phyloP scores from a whole-genome alignment of 768 basidiomycete species.

The Suillus discolor region DNA sequence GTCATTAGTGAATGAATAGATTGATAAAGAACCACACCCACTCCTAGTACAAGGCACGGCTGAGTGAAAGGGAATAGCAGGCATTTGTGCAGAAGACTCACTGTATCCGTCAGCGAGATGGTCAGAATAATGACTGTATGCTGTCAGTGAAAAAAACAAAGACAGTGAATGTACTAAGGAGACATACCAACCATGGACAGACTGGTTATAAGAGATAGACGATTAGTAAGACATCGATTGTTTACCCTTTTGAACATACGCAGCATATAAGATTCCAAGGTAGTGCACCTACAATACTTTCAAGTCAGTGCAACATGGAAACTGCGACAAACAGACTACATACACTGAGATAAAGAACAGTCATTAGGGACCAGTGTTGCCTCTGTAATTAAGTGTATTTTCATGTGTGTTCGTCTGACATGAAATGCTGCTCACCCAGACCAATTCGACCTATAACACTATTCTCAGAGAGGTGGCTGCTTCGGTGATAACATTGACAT shows the following conservation, averaged over 20 bases:
- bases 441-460: background rate
- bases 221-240: background rate
- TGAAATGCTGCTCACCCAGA: background rate
- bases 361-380: background rate
- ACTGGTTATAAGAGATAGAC: background rate
- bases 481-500: background rate
- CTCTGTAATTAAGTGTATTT: background rate
- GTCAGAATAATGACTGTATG: background rate
- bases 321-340: background rate
- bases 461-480: background rate
- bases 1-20: too few species aligned
- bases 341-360: background rate
- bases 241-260: background rate
- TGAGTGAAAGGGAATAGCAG: background rate
- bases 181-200: background rate
- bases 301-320: background rate
- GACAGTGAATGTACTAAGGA: background rate
- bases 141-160: background rate
- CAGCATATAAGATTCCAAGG: background rate
- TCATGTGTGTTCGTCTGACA: background rate
- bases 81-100: background rate
- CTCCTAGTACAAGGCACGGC: background rate
- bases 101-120: background rate
- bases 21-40: background rate
- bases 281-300: background rate